Base-by-base conservation (phyloP, 306 rosid genomes). In the Glycyrrhiza uralensis region DNA sequence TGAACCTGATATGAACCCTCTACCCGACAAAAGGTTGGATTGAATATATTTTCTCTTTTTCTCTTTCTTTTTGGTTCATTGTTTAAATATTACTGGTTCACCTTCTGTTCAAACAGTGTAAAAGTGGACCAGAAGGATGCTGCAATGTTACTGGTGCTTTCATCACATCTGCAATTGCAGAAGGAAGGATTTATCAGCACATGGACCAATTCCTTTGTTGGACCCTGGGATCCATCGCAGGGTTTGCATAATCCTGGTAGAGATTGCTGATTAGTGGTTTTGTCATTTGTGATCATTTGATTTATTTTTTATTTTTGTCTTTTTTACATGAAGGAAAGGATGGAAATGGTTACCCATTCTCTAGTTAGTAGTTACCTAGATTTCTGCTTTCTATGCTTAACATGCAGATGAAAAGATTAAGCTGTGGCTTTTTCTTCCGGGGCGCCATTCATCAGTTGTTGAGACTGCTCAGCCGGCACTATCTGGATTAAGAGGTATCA, bases 141-240 rank as follows among this genome's bases (percentile, higher is more conserved):
- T 41, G 96, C 98, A 71, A 94, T 86, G 35, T 83, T 82, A 70
- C 57, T 77, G 78, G 95, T 94, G 59, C 94, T 91, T 75, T 89
- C 90, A 62, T 82, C 97, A 36, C 98, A 94, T 84, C 81, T 94
- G 67, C 96, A 87, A 79, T 82, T 94, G 83, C 98, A 94, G 76
- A 94, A 91, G 86, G 89, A 89, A 78, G 96, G 96, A 54, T 89
- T 83, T 79, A 87, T 94, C 44, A 89, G 95, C 64, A 24, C 98
- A 30, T 91, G 98, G 97, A 94, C 98, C 68, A 94, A 89, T 83
- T 94, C 98, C 33, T 94, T 94, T 84, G 95, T 94, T 47, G 98
- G 98, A 57, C 98, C 98, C 39, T 94, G 98, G 98, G 98, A 94
- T 83, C 98, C 98, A 72, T 94, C 98, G 54, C 98, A 94, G 91